Conservation (phyloP, 805 yeast genomes). For the Myxozyma melibiosi region DNA sequence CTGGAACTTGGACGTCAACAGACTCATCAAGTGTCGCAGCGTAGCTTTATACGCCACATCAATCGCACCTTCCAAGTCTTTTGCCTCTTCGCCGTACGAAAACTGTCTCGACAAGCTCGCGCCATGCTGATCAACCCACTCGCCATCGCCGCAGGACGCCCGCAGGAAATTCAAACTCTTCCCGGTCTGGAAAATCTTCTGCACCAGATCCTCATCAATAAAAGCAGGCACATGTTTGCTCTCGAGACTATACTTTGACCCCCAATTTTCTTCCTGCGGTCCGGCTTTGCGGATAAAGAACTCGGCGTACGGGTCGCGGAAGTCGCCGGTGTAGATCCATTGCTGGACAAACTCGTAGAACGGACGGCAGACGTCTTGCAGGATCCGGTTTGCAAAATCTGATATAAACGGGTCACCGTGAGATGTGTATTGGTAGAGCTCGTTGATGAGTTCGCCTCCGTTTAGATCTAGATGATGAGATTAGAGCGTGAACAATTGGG, state of each 20-base stretch:
- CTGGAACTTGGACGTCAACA: slow-evolving; percentile 54
- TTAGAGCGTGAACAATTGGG: not conserved
- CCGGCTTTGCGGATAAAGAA: slow-evolving; percentile 55
- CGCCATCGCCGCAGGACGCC: slow-evolving; percentile 64
- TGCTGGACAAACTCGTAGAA: slow-evolving; percentile 59
- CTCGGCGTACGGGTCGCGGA: slow-evolving; percentile 57
- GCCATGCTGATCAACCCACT: slow-evolving; percentile 52
- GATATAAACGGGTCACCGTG: slow-evolving; percentile 66
- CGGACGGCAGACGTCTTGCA: slow-evolving; percentile 54
- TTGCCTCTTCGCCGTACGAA: slow-evolving; percentile 30
- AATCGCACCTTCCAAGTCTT: slow-evolving; percentile 39
- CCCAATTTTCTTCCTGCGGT: slow-evolving; percentile 30
- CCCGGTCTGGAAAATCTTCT: slow-evolving; percentile 55
- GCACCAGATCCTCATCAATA: slow-evolving; percentile 40
- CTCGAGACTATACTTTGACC: slow-evolving; percentile 35
- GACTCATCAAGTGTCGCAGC: slow-evolving; percentile 52
- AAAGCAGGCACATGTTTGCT: slow-evolving; percentile 45
- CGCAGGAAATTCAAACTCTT: slow-evolving; percentile 66
- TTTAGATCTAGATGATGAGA: slow-evolving; percentile 24
- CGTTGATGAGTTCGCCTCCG: slow-evolving; percentile 59
- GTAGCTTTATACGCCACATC: slow-evolving; percentile 52
- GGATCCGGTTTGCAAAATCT: slow-evolving; percentile 49
- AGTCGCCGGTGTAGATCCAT: slow-evolving; percentile 73
- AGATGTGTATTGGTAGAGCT: slow-evolving; percentile 52
- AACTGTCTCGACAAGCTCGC: slow-evolving; percentile 16